phyloP scores from a whole-genome alignment of 352 stramenopile genomes.

The Globisporangium okanoganense region DNA sequence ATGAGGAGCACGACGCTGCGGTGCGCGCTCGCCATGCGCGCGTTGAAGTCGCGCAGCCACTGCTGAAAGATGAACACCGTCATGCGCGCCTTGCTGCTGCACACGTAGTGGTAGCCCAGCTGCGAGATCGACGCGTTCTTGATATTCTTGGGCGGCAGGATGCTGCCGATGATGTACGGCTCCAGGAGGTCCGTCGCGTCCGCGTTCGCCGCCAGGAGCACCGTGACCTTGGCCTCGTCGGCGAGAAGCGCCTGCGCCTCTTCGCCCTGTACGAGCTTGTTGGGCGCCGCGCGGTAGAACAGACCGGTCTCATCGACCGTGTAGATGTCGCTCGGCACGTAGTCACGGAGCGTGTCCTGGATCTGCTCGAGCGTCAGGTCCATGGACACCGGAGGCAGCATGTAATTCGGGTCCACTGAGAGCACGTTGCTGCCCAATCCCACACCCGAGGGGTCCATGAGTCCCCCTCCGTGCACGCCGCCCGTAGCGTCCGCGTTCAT shows the following conservation, averaged over 20 bases:
- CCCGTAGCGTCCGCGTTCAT: not conserved
- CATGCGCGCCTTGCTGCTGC: slow-evolving; percentile 80
- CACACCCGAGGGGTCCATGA: slow-evolving; percentile 55
- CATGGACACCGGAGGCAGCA: slow-evolving; percentile 74
- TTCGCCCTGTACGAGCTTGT: slow-evolving; percentile 80
- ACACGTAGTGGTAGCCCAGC: slow-evolving; percentile 85
- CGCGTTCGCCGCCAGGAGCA: slow-evolving; percentile 71
- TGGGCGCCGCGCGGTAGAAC: slow-evolving; percentile 84
- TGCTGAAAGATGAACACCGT: slow-evolving; percentile 89
- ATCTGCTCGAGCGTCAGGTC: slow-evolving; percentile 84
- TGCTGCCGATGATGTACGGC: slow-evolving; percentile 80
- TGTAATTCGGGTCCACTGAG: slow-evolving; percentile 62
- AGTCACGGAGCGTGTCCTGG: slow-evolving; percentile 79
- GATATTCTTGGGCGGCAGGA: slow-evolving; percentile 70
- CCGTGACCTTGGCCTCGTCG: slow-evolving; percentile 65
- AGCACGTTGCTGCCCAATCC: slow-evolving; percentile 28
- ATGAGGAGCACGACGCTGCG: slow-evolving; percentile 81
- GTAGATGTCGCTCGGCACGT: slow-evolving; percentile 80
- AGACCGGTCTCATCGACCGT: slow-evolving; percentile 83
- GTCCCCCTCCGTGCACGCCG: slow-evolving; percentile 8
- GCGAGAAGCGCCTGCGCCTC: slow-evolving; percentile 72
- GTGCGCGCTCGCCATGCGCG: slow-evolving; percentile 80
- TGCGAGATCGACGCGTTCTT: slow-evolving; percentile 80
- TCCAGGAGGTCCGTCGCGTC: slow-evolving; percentile 80
- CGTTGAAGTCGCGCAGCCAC: slow-evolving; percentile 84